Base-by-base conservation (phyloP, 257 asterid species). In the Capsicum pubescens region DNA sequence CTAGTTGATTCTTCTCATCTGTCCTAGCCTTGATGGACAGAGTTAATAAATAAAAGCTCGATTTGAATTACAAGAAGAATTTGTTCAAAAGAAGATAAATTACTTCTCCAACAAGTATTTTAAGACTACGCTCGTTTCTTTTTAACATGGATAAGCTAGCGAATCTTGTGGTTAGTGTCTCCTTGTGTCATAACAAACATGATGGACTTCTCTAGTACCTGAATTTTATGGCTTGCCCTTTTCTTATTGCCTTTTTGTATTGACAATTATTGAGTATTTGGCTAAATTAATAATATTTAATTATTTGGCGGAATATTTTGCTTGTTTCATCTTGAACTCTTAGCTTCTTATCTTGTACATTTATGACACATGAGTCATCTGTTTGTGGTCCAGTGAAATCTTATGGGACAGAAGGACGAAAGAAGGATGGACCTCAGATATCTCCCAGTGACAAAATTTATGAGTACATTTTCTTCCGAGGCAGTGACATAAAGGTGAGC, bases 331-430 rank as follows among this genome's bases (percentile, higher is more conserved):
- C 26, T 26, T 14, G 81, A 77, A 54, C 63, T 26, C 81, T 14
- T 54, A 77, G 50, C 81, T 54, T 54, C 81, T 26, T 54, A 26
- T 52, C n/a, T 12, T 76, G 36, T 26, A 21, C 61, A 77, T 54
- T 77, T 77, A 14, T 77, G 64, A 54, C 5, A 13, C 63, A 17
- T 0, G 6, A 54, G 56, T 79, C 44, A 58, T 79, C 63, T 70
- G 66, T 84, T 36, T 77, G 16, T 80, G 56, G 35, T 39, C 84
- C 87, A 86, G 90, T 86, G 76, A 88, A 82, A 84, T 82, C 87
- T 48, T 88, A 57, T 84, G 90, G 90, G 83, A 86, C 89, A 2
- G 89, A 88, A 67, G 87, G 87, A 82, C 48, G 89, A 68, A 86
- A 78, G 66, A 72, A 52, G 84, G 84, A 82, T 55, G 87, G 84